Base-by-base conservation (phyloP, 192 early-diverging fungal genomes). In the Entomortierella lignicola region DNA sequence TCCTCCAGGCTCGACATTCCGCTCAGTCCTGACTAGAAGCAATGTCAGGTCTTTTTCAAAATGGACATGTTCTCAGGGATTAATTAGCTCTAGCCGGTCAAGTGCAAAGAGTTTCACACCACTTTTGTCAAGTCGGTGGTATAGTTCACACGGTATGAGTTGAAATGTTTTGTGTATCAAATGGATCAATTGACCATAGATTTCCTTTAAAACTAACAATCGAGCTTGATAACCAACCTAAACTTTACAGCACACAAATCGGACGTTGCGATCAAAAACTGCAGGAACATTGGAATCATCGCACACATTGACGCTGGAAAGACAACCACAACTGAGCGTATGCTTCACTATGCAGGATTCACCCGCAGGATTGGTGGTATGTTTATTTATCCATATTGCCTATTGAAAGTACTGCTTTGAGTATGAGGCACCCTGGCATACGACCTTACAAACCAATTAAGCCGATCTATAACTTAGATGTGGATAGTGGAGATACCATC, bases 221-320 rank as follows among this genome's bases (percentile, higher is more conserved):
- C 34, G 10, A 7, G 4, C 34, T 37, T 37, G 5, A 37, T 7
- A 4, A 37, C 17, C 29, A 25, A n/a, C n/a, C n/a, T n/a, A n/a
- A n/a, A n/a, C n/a, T n/a, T n/a, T n/a, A 41, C 48, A 79, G 75
- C 63, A 11, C 75, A 66, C 56, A 79, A 79, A 43, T 23, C 67
- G 3, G 75, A 79, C 17, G 57, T 70, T 0, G 65, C 84, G 6
- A 84, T 85, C 23, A 58, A 73, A 27, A 86, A 84, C 55, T 84
- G 82, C 12, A 83, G 97, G 63, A 98, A 97, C 65, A 91, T 98
- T 66, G 97, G 96, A 15, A 97, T 97, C 52, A 95, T 97, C 65
- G 97, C 97, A 3, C 97, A 99, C 71, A 97, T 99, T 64, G 97
- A 99, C 79, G 97, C 97, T 2, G 97, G 87, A 37, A 95, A 95